phyloP scores from a whole-genome alignment of 805 yeast species.

The Yarrowia yakushimensis region DNA sequence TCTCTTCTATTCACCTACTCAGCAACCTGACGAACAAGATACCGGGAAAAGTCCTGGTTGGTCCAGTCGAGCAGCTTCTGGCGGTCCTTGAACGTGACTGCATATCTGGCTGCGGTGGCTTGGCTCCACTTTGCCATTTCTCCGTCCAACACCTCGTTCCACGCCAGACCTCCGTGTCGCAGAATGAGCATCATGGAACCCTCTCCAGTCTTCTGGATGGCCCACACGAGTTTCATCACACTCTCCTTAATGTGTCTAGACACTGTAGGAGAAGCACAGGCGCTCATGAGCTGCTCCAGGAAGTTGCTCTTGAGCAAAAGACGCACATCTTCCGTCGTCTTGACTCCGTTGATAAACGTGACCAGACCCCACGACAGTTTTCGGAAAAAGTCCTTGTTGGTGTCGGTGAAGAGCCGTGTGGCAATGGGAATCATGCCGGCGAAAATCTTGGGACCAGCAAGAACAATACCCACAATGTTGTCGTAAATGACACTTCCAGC shows the following conservation, averaged over 20 bases:
- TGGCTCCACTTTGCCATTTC: not conserved
- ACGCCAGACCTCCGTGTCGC: slow-evolving; percentile 12
- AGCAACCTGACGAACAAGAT: not conserved
- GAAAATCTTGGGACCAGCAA: slow-evolving; percentile 50
- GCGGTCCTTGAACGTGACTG: not conserved
- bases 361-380: slow-evolving; percentile 66
- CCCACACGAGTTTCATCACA: slow-evolving; percentile 12
- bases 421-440: slow-evolving; percentile 36
- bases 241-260: not conserved
- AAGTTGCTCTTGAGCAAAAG: slow-evolving; percentile 52
- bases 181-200: not conserved
- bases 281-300: slow-evolving; percentile 45
- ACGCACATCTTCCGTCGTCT: slow-evolving; percentile 49
- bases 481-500: slow-evolving; percentile 79
- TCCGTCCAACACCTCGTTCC: slow-evolving; percentile 18
- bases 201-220: not conserved
- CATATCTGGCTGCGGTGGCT: not conserved
- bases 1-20: too few relatives aligned
- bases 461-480: slow-evolving; percentile 60
- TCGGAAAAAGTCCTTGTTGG: slow-evolving; percentile 48
- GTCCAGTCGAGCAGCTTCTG: not conserved
- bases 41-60: not conserved
- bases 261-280: slow-evolving; percentile 10
- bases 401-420: slow-evolving; percentile 43
- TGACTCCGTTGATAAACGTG: slow-evolving; percentile 47